Evolutionary conservation across 2,329 filamentous ascomycete species (phyloP).

Genomic region (Talaromyces sp.): DNA sequence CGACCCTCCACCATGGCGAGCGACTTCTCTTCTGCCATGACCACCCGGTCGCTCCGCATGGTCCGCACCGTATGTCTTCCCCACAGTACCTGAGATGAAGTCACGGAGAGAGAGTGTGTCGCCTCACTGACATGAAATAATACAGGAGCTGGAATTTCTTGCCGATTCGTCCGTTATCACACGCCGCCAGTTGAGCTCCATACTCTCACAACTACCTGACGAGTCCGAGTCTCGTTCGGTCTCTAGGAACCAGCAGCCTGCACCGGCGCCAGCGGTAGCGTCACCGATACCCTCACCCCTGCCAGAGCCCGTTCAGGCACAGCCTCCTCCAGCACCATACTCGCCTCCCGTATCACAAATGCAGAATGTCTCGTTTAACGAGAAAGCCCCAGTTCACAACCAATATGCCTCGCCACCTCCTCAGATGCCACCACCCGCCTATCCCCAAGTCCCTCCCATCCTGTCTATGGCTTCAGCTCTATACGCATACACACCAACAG

Average conservation of each 20-base stretch:
- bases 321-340: slow-evolving; percentile 38
- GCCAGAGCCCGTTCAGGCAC: slow-evolving; percentile 20
- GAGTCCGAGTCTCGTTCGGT: slow-evolving; percentile 28
- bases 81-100: slow-evolving; percentile 5
- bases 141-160: slow-evolving; percentile 85
- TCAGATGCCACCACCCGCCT: slow-evolving; percentile 54
- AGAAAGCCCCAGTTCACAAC: slow-evolving; percentile 41
- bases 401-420: slow-evolving; percentile 46
- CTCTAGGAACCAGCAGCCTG: slow-evolving; percentile 21
- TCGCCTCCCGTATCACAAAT: slow-evolving; percentile 44
- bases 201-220: slow-evolving; percentile 72
- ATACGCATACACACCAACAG: slow-evolving; percentile 79
- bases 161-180: slow-evolving; percentile 79
- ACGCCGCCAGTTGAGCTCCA: slow-evolving; percentile 72
- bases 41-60: slow-evolving; percentile 81
- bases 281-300: slow-evolving; percentile 35
- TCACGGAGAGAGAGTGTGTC: not conserved
- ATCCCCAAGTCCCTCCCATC: slow-evolving; percentile 54
- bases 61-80: slow-evolving; percentile 73
- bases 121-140: slow-evolving; percentile 12
- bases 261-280: slow-evolving; percentile 25
- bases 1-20: slow-evolving; percentile 33
- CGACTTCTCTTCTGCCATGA: slow-evolving; percentile 57
- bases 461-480: slow-evolving; percentile 77
- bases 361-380: slow-evolving; percentile 41